Base-by-base conservation (phyloP, 1,284 basidiomycete genomes). In the Ceratobasidium papillatum region DNA sequence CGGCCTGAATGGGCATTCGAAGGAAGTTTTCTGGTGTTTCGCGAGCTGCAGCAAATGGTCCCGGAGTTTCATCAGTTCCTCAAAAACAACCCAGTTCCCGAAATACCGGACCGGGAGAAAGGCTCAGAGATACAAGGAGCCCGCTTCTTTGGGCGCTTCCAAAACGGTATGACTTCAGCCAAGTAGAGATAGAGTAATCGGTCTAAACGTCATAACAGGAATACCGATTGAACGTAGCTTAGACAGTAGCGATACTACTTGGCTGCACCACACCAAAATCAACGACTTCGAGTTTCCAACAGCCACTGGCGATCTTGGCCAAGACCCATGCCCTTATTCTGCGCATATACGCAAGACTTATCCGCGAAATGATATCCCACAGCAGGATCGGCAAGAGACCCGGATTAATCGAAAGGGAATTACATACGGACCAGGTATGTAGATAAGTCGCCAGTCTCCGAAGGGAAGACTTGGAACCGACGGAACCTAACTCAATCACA, bases 161-260 rank as follows among this genome's bases (percentile, higher is more conserved):
- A 47, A 34, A 65, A 22, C 22, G 63, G 63, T 51, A 36, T 12
- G 47, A 49, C 14, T 19, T 61, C 43, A 43, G 52, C 14, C 9
- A 45, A 9, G 7, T 27, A 14, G 3, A 19, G 5, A 5, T 12
- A 47, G 9, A 69, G 17, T 69, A 12, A 49, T n/a, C 51, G 19
- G n/a, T 49, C n/a, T 11, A 11, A 43, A 30, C 7, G 8, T n/a
- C 22, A n/a, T 7, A 25, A 87, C 86, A 75, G 88, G 87, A 74
- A 84, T 85, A 17, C 87, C 86, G 1, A 79, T 86, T 38, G 84
- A 85, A 59, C 78, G 86, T 12, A 77, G 83, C 0, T 86, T 86
- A 0, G 79, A 82, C 75, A 64, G 79, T 12, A 86, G 86, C 75
- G 81, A 87, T 74, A 82, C 82, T 1, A 78, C 62, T 0, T 78